Conservation (phyloP, 768 basidiomycete species). For the Leccinum olivaceopallidum region DNA sequence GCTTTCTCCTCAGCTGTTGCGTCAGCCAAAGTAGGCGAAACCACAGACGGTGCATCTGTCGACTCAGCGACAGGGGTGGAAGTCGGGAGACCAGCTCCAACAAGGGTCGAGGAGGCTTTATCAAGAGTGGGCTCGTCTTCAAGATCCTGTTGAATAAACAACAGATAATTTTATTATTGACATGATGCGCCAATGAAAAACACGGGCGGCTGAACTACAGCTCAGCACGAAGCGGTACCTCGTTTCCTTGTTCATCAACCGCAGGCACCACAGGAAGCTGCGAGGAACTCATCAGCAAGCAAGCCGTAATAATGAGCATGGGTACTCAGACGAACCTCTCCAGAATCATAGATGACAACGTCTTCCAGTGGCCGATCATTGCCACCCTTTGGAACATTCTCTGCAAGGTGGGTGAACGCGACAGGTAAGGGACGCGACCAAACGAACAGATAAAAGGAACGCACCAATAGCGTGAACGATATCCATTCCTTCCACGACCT, state of each 20-base stretch:
- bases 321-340: constrained; percentile 63
- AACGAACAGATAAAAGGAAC: constrained; percentile 19
- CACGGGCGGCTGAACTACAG: constrained; percentile 59
- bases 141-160: constrained; percentile 49
- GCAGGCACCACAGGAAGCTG: constrained; percentile 56
- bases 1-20: constrained; percentile 5
- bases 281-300: constrained; percentile 6
- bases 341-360: constrained; percentile 79
- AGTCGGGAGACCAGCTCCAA: constrained; percentile 17
- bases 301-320: constrained; percentile 15
- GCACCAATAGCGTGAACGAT: constrained; percentile 74
- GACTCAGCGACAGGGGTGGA: constrained; percentile 7
- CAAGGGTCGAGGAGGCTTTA: constrained; percentile 13
- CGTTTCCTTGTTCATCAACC: constrained; percentile 65
- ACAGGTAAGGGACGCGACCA: background rate
- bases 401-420: constrained; percentile 40
- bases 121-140: constrained; percentile 21
- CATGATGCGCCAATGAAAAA: constrained; percentile 39
- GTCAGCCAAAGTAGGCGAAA: constrained; percentile 4
- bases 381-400: constrained; percentile 68
- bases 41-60: background rate
- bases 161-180: constrained; percentile 52
- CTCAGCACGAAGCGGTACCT: constrained; percentile 96
- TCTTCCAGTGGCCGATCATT: constrained; percentile 76
- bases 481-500: constrained; percentile 91